phyloP scores from a whole-genome alignment of 164 flowering plant genomes.

The Chimonanthus praecox region DNA sequence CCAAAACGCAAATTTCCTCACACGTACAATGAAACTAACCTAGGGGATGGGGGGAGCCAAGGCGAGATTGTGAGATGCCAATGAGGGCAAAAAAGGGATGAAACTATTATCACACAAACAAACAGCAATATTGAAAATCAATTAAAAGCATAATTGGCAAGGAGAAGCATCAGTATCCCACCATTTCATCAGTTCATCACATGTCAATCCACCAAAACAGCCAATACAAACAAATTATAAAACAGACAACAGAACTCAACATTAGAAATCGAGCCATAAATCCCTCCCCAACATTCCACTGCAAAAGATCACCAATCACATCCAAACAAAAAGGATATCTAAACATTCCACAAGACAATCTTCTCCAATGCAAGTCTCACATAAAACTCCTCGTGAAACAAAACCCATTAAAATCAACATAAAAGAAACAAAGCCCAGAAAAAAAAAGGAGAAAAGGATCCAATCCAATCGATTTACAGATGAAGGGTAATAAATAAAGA shows the following conservation, averaged over 20 bases:
- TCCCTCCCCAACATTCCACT: neutral
- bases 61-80: too few relatives aligned
- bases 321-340: neutral
- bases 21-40: too few relatives aligned
- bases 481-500: neutral
- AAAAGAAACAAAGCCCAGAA: neutral
- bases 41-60: too few relatives aligned
- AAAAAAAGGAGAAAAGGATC: neutral
- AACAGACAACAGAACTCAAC: neutral
- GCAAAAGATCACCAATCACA: neutral
- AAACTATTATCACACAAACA: too few relatives aligned
- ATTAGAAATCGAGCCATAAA: neutral
- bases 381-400: conserved; percentile 4
- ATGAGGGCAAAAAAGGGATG: too few relatives aligned
- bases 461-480: neutral
- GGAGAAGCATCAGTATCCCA: neutral
- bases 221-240: too few relatives aligned
- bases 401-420: neutral
- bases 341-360: neutral
- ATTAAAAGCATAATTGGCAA: too few relatives aligned
- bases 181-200: neutral
- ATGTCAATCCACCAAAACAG: neutral
- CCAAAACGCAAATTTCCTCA: too few relatives aligned
- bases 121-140: too few relatives aligned
- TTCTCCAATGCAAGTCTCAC: neutral